Evolutionary conservation across 2,329 filamentous ascomycete genomes (phyloP).

Genomic region (Mycosphaerella arachidis): DNA sequence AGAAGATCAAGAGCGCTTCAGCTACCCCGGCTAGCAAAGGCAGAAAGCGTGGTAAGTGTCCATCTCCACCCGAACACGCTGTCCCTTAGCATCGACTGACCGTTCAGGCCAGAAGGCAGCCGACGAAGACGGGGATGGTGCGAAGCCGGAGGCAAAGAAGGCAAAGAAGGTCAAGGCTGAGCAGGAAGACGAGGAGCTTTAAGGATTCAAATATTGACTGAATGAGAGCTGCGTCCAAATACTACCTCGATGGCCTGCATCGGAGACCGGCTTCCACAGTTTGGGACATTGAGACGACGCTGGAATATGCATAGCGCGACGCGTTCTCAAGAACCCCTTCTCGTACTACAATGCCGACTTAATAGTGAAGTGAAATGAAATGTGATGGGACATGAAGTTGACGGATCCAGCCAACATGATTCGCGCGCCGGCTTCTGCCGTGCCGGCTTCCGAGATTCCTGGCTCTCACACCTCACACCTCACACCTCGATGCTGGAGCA

Average conservation of each 20-base stretch:
- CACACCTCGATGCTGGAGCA: neutral
- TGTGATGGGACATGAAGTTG: neutral
- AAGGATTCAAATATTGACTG: neutral
- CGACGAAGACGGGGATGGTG: neutral
- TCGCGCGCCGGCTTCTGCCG: neutral
- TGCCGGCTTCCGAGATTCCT: neutral
- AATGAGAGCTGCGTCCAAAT: neutral
- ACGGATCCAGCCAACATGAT: neutral
- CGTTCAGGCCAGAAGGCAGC: neutral
- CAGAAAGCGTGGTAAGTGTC: slow-evolving; percentile 4
- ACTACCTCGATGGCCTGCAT: neutral
- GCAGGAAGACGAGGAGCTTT: neutral
- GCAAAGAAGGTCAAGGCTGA: neutral
- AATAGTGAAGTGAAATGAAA: neutral
- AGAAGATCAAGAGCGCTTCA: neutral
- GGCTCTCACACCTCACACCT: neutral
- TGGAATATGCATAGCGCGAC: neutral
- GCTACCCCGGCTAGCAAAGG: neutral
- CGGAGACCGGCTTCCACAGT: neutral
- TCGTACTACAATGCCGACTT: neutral
- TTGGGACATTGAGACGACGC: neutral
- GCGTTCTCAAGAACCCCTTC: neutral
- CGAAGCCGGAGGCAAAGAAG: neutral
- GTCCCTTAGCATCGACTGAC: neutral
- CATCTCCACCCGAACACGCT: neutral